Percentiles rank a stretch among this genome's conserved stretches.
These are phyloP conservation scores for Trametes sp. DNA, from an alignment of 1,284 basidiomycete genomes.

Conservation along the genomic window DNA sequence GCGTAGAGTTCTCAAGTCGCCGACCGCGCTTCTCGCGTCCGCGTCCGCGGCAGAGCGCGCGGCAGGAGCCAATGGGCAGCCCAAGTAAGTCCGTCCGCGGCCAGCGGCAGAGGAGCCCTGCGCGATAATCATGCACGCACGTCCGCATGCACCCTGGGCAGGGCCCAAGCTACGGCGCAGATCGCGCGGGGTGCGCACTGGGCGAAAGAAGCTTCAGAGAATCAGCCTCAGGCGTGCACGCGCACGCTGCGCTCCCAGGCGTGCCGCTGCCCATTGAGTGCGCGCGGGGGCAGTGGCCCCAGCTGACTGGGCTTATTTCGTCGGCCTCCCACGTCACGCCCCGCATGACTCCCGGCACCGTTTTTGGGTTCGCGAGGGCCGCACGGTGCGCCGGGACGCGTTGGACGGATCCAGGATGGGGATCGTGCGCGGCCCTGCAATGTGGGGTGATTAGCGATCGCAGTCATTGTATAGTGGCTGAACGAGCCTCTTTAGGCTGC, in stretches of 20 bases:
- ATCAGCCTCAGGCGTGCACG: not conserved
- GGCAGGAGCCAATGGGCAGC: not conserved
- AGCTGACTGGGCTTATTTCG: slow-evolving; percentile 25
- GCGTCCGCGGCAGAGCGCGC: not conserved
- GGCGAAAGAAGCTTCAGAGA: slow-evolving; percentile 8
- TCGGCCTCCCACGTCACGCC: slow-evolving; percentile 19
- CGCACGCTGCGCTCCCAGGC: slow-evolving; percentile 16
- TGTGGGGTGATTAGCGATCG: slow-evolving; percentile 12
- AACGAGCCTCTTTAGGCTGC: slow-evolving; percentile 12
- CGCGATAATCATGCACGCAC: too few relatives aligned
- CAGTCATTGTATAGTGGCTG: slow-evolving; percentile 12
- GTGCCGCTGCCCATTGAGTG: slow-evolving; percentile 16
- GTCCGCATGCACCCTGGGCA: not conserved
- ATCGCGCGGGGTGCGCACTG: slow-evolving; percentile 6
- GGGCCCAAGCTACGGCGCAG: slow-evolving; percentile 1
- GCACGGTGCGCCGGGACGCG: slow-evolving; percentile 14
- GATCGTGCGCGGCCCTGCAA: not conserved
- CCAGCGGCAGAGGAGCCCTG: too few relatives aligned
- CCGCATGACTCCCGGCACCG: slow-evolving; percentile 12
- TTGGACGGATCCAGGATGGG: slow-evolving; percentile 15
- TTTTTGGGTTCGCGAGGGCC: slow-evolving; percentile 6
- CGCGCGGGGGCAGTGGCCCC: slow-evolving; percentile 13
- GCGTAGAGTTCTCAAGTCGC: not conserved
- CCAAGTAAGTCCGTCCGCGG: too few relatives aligned
- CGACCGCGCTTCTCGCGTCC: slow-evolving; percentile 2